Percentiles rank a stretch among this genome's conserved stretches.
Conservation (phyloP, 2,329 filamentous ascomycete genomes). For the Dactylonectria macrodidyma region DNA sequence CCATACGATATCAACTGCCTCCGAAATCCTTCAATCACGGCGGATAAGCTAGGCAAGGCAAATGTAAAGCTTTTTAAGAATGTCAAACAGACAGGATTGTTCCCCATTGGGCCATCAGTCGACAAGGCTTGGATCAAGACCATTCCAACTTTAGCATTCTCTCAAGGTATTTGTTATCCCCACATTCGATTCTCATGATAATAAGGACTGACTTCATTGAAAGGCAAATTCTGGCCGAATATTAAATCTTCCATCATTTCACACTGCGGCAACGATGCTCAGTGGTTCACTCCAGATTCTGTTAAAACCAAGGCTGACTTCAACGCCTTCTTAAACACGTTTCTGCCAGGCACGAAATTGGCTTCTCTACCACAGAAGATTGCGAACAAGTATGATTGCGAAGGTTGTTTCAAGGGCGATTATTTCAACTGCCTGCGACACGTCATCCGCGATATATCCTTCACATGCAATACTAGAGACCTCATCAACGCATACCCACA, state of each 20-base stretch:
- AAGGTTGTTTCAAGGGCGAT: no score
- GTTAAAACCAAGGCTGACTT: background rate
- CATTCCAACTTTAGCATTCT: conserved; percentile 22
- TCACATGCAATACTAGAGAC: conserved; percentile 35
- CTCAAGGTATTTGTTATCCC: conserved; percentile 14
- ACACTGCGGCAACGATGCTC: conserved; percentile 13
- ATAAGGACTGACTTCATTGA: background rate
- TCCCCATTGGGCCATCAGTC: conserved; percentile 33
- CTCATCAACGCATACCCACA: conserved; percentile 16
- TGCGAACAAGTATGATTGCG: conserved; percentile 9
- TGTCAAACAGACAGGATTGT: conserved; percentile 31
- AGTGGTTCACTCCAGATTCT: background rate
- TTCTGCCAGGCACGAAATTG: conserved; percentile 10
- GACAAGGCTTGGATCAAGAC: conserved; percentile 30
- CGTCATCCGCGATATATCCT: conserved; percentile 24
- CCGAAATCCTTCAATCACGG: background rate
- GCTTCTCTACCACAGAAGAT: background rate
- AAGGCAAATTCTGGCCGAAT: conserved; percentile 1
- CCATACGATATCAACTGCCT: conserved; percentile 32
- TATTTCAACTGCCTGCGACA: no score
- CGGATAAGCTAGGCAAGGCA: conserved; percentile 7
- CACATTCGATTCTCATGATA: background rate
- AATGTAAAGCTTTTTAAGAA: conserved; percentile 26
- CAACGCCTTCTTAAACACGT: background rate
- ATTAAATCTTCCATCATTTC: conserved; percentile 23